Evolutionary conservation across 805 yeast genomes (phyloP).

Genomic region (Hanseniaspora mollemarum): DNA sequence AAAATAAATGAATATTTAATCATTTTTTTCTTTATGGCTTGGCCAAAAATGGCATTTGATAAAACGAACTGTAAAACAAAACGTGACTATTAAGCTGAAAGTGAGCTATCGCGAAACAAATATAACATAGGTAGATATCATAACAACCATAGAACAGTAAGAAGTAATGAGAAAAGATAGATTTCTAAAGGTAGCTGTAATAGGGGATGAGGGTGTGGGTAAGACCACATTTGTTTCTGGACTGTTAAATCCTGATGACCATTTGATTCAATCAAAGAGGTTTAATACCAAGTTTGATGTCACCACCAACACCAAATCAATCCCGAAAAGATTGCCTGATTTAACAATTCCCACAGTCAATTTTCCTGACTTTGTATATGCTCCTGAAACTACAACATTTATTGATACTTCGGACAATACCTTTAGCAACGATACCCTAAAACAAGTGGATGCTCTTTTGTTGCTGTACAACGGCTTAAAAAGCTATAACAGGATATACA

Average conservation of each 20-base stretch:
- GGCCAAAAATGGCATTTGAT: too few species aligned
- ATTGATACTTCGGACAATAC: constrained; percentile 69
- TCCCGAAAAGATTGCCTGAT: constrained; percentile 24
- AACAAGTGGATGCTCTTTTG: constrained; percentile 85
- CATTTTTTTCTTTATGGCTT: too few species aligned
- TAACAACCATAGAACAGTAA: background rate
- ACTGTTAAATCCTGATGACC: constrained; percentile 68
- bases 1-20: too few species aligned
- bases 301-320: constrained; percentile 38
- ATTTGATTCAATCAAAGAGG: constrained; percentile 63
- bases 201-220: constrained; percentile 84
- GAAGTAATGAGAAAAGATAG: background rate
- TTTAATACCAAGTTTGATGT: too few species aligned
- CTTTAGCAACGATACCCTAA: constrained; percentile 55
- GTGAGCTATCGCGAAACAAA: too few species aligned
- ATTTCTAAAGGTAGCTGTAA: constrained; percentile 57
- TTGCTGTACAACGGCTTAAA: constrained; percentile 89
- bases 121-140: too few species aligned
- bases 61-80: too few species aligned
- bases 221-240: constrained; percentile 71
- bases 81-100: too few species aligned
- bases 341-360: constrained; percentile 55
- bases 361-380: constrained; percentile 46
- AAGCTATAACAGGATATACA: constrained; percentile 80
- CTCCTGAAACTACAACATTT: constrained; percentile 56